Evolutionary conservation across 345 rosid genomes (phyloP).

Genomic region (Ceriops tagal): DNA sequence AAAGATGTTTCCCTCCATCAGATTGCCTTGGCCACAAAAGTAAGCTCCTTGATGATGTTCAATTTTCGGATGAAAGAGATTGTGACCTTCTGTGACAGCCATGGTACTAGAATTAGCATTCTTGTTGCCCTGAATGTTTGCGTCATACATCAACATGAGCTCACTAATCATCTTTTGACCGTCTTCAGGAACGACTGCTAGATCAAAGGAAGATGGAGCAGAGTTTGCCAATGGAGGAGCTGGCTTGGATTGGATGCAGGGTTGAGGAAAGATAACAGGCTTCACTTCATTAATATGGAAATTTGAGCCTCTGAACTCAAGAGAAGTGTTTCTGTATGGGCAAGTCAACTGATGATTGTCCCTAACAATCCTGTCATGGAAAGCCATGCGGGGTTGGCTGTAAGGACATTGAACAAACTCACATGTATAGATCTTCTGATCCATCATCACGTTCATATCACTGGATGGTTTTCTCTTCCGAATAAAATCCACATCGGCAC

Average conservation of each 20-base stretch:
- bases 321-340: slow-evolving; percentile 39
- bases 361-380: slow-evolving; percentile 59
- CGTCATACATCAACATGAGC: slow-evolving; percentile 77
- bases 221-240: slow-evolving; percentile 32
- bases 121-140: slow-evolving; percentile 53
- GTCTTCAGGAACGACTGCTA: slow-evolving; percentile 87
- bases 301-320: slow-evolving; percentile 53
- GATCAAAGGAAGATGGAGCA: slow-evolving; percentile 46
- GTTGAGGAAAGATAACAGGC: slow-evolving; percentile 59
- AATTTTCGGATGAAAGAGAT: slow-evolving; percentile 38
- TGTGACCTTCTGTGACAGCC: slow-evolving; percentile 40
- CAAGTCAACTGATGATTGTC: slow-evolving; percentile 80
- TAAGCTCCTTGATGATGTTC: slow-evolving; percentile 58
- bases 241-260: slow-evolving; percentile 49
- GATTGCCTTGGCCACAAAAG: slow-evolving; percentile 42
- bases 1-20: slow-evolving; percentile 54
- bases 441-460: slow-evolving; percentile 46
- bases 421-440: slow-evolving; percentile 53
- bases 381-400: slow-evolving; percentile 55
- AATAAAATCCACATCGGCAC: slow-evolving; percentile 34
- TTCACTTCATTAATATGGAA: slow-evolving; percentile 71
- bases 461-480: slow-evolving; percentile 62
- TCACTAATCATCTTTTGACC: slow-evolving; percentile 85
- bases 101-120: slow-evolving; percentile 26
- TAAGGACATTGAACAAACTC: slow-evolving; percentile 67